Evolutionary conservation across 179 eudicot species (phyloP).

Genomic region (Sideroxylon spinosum): DNA sequence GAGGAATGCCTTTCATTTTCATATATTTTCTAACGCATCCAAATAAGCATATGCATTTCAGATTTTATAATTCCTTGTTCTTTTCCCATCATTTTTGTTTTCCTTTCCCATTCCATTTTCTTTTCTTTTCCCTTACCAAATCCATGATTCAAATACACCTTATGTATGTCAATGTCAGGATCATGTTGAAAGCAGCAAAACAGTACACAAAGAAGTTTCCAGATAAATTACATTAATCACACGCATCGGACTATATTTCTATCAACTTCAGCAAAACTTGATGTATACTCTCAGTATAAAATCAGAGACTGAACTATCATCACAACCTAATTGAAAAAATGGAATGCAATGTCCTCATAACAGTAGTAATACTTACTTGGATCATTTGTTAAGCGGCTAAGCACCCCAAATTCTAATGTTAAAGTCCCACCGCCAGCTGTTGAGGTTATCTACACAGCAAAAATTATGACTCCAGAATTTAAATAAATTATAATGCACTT

Average conservation of each 20-base stretch:
- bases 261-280: not conserved
- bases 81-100: no score
- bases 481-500: not conserved
- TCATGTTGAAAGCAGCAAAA: not conserved
- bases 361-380: conserved; percentile 52
- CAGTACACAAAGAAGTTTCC: not conserved
- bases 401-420: conserved; percentile 91
- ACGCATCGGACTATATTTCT: not conserved
- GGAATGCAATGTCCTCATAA: not conserved
- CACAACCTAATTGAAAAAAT: not conserved
- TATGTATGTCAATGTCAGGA: not conserved
- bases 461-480: conserved; percentile 1
- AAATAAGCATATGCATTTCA: no score
- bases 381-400: conserved; percentile 87
- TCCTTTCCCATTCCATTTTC: no score
- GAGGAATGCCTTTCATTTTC: no score
- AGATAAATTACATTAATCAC: not conserved
- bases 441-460: conserved; percentile 76
- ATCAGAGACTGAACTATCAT: not conserved
- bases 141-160: no score
- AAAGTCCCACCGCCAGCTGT: conserved; percentile 99
- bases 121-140: no score
- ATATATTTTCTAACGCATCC: no score
- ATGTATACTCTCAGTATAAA: not conserved
- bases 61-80: no score